Percentiles rank a stretch among this genome's conserved stretches.
Conservation (phyloP, 139 green algal genomes). For the Chlorella sp. region DNA sequence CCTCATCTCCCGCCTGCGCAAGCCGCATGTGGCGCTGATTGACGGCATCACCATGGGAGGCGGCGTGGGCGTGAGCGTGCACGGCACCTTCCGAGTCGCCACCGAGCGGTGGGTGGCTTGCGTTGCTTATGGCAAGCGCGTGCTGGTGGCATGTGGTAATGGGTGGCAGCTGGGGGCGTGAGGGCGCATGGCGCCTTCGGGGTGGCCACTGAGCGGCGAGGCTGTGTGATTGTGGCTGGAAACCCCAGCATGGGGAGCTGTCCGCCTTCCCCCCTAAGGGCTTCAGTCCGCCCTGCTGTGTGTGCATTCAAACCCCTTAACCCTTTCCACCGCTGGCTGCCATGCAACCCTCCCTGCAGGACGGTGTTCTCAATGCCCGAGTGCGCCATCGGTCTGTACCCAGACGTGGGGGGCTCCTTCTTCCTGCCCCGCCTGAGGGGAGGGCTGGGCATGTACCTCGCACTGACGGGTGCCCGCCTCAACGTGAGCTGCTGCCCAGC, state of each 20-base stretch:
- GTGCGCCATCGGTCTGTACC: constrained; percentile 93
- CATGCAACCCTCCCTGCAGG: too few relatives aligned
- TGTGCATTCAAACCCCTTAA: too few relatives aligned
- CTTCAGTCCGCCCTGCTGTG: too few relatives aligned
- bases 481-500: constrained; percentile 66
- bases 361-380: constrained; percentile 98
- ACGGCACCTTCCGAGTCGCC: constrained; percentile 87
- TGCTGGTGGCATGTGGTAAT: background rate
- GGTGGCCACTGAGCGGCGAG: background rate
- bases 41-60: constrained; percentile 96
- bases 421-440: constrained; percentile 79
- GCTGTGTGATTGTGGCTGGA: background rate
- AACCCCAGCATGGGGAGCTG: too few relatives aligned
- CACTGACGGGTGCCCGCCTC: constrained; percentile 80
- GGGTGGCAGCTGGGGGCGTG: background rate
- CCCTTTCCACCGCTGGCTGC: too few relatives aligned
- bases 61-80: constrained; percentile 86
- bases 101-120: constrained; percentile 76
- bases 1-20: constrained; percentile 46
- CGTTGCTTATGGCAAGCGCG: background rate
- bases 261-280: too few relatives aligned
- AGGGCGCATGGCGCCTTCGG: background rate
- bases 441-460: constrained; percentile 81
- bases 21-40: constrained; percentile 85
- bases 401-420: constrained; percentile 89